These are phyloP conservation scores for Coprinellus aureogranulatus DNA, from an alignment of 768 basidiomycete species.

Conservation along the genomic window DNA sequence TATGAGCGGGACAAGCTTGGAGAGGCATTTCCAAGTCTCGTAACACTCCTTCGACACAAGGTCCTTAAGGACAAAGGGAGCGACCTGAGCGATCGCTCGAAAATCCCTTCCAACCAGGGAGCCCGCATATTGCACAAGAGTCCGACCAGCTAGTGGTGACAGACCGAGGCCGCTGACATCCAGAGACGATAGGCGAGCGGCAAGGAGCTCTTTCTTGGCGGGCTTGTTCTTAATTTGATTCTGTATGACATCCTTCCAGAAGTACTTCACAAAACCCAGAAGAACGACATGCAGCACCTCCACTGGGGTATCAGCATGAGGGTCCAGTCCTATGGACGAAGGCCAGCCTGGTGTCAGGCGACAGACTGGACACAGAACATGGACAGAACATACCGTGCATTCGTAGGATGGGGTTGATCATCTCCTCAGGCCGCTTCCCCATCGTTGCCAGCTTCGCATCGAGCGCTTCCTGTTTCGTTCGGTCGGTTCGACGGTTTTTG, in stretches of 20 bases:
- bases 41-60: slow-evolving; percentile 26
- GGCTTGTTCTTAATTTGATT: slow-evolving; percentile 19
- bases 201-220: slow-evolving; percentile 23
- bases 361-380: too few relatives aligned
- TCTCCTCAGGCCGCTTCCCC: too few relatives aligned
- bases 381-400: too few relatives aligned
- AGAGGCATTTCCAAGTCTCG: slow-evolving; percentile 31
- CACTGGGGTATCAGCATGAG: slow-evolving; percentile 42
- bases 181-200: slow-evolving; percentile 23
- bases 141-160: slow-evolving; percentile 23
- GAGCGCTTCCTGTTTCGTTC: too few relatives aligned
- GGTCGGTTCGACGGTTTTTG: too few relatives aligned
- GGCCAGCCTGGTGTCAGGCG: too few relatives aligned
- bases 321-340: slow-evolving; percentile 38
- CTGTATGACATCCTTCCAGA: slow-evolving; percentile 40
- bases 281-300: slow-evolving; percentile 45
- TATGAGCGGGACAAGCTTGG: slow-evolving; percentile 30
- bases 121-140: slow-evolving; percentile 36
- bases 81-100: slow-evolving; percentile 30
- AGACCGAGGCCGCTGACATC: slow-evolving; percentile 34
- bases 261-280: slow-evolving; percentile 47
- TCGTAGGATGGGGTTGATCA: too few relatives aligned
- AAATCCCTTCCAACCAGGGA: slow-evolving; percentile 38
- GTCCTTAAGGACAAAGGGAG: slow-evolving; percentile 36
- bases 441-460: too few relatives aligned